Evolutionary conservation across 1,284 basidiomycete genomes (phyloP).

Genomic region (Xerocomus minutiporus): DNA sequence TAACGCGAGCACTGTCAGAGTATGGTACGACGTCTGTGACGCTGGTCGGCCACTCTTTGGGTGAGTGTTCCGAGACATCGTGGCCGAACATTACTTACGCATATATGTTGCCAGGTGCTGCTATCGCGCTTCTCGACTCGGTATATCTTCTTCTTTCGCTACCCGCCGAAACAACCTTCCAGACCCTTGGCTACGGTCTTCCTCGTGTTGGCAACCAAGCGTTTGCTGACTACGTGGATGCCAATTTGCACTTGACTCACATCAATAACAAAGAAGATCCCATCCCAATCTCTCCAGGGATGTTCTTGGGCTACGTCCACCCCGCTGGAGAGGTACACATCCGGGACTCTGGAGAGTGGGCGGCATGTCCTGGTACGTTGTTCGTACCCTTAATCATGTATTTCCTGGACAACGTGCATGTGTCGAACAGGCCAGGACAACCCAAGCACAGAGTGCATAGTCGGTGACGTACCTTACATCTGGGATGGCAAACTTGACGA

Average conservation of each 20-base stretch:
- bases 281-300: conserved; percentile 49
- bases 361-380: conserved; percentile 34
- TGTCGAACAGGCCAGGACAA: neutral
- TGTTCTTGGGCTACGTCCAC: conserved; percentile 51
- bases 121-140: conserved; percentile 48
- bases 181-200: conserved; percentile 47
- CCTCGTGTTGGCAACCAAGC: conserved; percentile 66
- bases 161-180: conserved; percentile 32
- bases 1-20: conserved; percentile 39
- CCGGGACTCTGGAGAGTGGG: conserved; percentile 43
- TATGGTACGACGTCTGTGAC: conserved; percentile 44
- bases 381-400: neutral
- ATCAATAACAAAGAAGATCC: conserved; percentile 51
- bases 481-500: conserved; percentile 42
- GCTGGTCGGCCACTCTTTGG: conserved; percentile 54
- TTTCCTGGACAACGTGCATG: neutral
- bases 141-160: conserved; percentile 39
- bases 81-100: neutral
- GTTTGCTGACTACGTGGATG: conserved; percentile 58
- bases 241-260: conserved; percentile 40
- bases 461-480: conserved; percentile 54
- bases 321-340: conserved; percentile 60
- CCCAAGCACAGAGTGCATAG: conserved; percentile 43
- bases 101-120: conserved; percentile 35
- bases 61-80: conserved; percentile 25